Base-by-base conservation (phyloP, 2,329 filamentous ascomycete genomes). In the Aspergillus fijiensis region DNA sequence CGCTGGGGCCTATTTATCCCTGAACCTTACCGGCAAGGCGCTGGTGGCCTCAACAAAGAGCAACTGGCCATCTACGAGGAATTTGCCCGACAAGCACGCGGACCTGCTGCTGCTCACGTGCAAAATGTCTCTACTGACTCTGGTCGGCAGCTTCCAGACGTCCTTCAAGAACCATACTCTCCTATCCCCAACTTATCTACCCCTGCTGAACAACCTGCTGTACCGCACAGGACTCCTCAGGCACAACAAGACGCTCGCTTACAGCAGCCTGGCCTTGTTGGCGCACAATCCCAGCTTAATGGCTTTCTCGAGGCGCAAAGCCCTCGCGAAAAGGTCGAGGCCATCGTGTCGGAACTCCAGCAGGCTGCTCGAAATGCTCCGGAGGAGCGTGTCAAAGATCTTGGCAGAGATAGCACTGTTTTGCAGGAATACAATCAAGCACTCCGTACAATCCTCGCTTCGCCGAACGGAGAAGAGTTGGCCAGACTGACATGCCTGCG, bases 21-120 rank as follows among this genome's bases (percentile, higher is more conserved):
- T 0, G 91, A 95, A 67, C 95, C 95, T 0, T 99, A 92, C 79
- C 92, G 95, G 70, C 86, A 97, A 67, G 89, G 89, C 42, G 88
- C 91, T 12, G 84, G 84, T 55, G 94, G 94, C 4, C 80, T 99
- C 55, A 98, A 96, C 70, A 84, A 89, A 25, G 92, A 97, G 69
- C 95, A 99, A 71, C 86, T 98, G 80, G 91, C 91, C 11, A 96
- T 99, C 27, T 99, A 99, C 71, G 93, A 98, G 70, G 93, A 98
- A 64, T 99, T 99, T 75, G 92, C 91, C 10, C 85, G 92, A 58
- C 92, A 96, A 72, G 89, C 91, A 29, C 89, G 92, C 58, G 85
- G 84, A n/a, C 77, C 84, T 48, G 75, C 71, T 74, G 82, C 71
- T 67, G 82, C 62, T 74, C 87, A 78, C 72, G 82, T 71, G 71